Evolutionary conservation across 2,329 filamentous ascomycete species (phyloP), one percentile per base, ranked within the genome.

Genomic region (Pseudogymnoascus sp.): DNA sequence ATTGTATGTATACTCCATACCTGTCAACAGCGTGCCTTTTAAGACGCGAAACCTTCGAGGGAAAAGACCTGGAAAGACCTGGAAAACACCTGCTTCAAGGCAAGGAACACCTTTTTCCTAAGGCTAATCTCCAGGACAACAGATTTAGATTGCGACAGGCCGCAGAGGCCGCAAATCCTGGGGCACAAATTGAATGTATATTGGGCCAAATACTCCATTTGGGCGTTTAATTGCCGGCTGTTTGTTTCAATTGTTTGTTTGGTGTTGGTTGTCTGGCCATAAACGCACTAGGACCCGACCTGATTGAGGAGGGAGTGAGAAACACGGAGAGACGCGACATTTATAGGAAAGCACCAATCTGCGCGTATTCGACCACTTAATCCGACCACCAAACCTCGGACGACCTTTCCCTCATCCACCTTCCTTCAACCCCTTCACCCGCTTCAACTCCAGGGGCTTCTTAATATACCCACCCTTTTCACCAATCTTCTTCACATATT

Each of bases 311-410:
- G 29, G 29, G 48, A 55, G 48, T 55, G 48, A 55, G 48, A 55
- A 55, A 55, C 48, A 55, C 27, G 48, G 27, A 55, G 29, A 55
- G 48, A 55, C 48, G 48, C 48, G 48, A 55, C 48, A 55, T 55
- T 55, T 55, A 33, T 55, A 55, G 48, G 29, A 33, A 55, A 35
- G 48, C 48, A 55, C 48, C 48, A 55, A 55, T 55, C 48, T 55
- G 48, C 48, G 48, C 48, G 48, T 55, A 55, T 55, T 55, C 27
- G 12, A 55, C 48, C 48, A 55, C 48, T 55, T 55, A 55, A 55
- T 55, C 48, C 48, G 48, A 55, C 48, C 48, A 55, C 48, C 48
- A 55, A 55, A 55, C 48, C 48, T 55, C 48, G 48, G 48, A 55
- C 48, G 48, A 55, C 48, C 29, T 39, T 55, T 55, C 48, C 27